A percentile compares a stretch with the other conserved stretches of the same genome.
These are phyloP conservation scores for Collybia mongolica DNA, from an alignment of 768 basidiomycete genomes.

Conservation along the genomic window DNA sequence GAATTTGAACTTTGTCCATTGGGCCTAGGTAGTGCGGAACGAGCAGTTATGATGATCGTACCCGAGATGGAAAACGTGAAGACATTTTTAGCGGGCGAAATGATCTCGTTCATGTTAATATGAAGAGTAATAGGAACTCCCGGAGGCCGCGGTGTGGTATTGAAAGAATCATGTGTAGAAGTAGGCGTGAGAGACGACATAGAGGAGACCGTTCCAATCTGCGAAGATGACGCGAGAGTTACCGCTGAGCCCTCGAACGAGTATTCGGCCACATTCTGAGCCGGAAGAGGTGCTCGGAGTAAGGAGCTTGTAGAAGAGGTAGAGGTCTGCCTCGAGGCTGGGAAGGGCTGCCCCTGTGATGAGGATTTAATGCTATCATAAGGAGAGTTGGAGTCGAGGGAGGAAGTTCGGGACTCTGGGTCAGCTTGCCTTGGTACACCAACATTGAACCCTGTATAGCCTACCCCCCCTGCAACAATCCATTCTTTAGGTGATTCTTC, in stretches of 20 bases:
- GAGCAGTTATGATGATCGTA: slow-evolving; percentile 58
- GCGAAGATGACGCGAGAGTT: slow-evolving; percentile 32
- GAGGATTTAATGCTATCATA: slow-evolving; percentile 18
- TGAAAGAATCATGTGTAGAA: slow-evolving; percentile 23
- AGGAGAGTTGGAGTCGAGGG: slow-evolving; percentile 42
- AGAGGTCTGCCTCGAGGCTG: slow-evolving; percentile 36
- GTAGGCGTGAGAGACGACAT: slow-evolving; percentile 50
- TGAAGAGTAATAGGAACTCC: slow-evolving; percentile 69
- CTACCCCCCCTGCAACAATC: slow-evolving; percentile 60
- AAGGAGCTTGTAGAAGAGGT: slow-evolving; percentile 57
- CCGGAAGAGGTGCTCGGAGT: slow-evolving; percentile 72
- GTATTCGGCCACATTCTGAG: slow-evolving; percentile 62
- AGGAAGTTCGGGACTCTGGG: slow-evolving; percentile 43
- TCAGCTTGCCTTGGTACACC: slow-evolving; percentile 31
- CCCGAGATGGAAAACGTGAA: slow-evolving; percentile 70
- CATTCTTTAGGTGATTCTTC: slow-evolving; percentile 50
- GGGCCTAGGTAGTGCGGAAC: slow-evolving; percentile 25
- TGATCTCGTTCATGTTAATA: slow-evolving; percentile 77
- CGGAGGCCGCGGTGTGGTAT: slow-evolving; percentile 38
- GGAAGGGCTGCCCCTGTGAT: slow-evolving; percentile 7
- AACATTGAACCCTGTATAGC: slow-evolving; percentile 72
- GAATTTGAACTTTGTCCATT: slow-evolving; percentile 20
- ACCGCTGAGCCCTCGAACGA: slow-evolving; percentile 64
- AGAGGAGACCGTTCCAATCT: slow-evolving; percentile 39
- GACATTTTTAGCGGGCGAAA: slow-evolving; percentile 58